Conservation (phyloP, 225 moss, liverwort and hornwort species). For the Asterella californica region DNA sequence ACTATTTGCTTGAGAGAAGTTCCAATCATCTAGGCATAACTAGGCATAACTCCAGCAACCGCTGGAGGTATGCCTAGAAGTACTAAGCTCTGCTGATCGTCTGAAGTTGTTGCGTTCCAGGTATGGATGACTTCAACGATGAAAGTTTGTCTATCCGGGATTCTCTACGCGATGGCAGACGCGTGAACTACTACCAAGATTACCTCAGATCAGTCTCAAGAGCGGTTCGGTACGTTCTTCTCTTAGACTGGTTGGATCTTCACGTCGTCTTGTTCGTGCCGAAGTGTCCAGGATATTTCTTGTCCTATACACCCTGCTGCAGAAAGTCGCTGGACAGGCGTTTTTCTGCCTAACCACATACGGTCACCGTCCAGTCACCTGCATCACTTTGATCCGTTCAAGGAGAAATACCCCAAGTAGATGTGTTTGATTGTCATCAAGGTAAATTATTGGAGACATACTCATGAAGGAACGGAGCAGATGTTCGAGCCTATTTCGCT, state of each 20-base stretch:
- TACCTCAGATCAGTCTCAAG: slow-evolving; percentile 51
- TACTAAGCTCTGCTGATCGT: neutral
- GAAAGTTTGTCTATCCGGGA: slow-evolving; percentile 26
- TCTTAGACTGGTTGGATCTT: neutral
- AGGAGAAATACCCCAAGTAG: neutral
- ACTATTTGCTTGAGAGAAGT: neutral
- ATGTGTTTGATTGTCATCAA: neutral
- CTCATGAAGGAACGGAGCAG: slow-evolving; percentile 65
- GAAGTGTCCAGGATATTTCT: neutral
- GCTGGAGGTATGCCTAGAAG: neutral
- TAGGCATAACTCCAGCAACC: too few relatives aligned
- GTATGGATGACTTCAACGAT: slow-evolving; percentile 56
- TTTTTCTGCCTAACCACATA: neutral
- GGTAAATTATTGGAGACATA: neutral
- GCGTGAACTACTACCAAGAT: slow-evolving; percentile 50
- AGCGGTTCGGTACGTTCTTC: slow-evolving; percentile 52
- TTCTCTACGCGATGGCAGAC: slow-evolving; percentile 44
- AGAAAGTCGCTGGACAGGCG: neutral
- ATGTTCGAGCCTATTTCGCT: slow-evolving; percentile 73
- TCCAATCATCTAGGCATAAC: too few relatives aligned
- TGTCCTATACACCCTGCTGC: neutral
- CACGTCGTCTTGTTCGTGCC: neutral
- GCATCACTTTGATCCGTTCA: neutral
- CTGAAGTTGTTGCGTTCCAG: slow-evolving; percentile 35
- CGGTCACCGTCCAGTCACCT: neutral